Percentiles rank a stretch among this genome's conserved stretches.
Conservation (phyloP, 768 basidiomycete genomes). For the Lactarius evosmus region DNA sequence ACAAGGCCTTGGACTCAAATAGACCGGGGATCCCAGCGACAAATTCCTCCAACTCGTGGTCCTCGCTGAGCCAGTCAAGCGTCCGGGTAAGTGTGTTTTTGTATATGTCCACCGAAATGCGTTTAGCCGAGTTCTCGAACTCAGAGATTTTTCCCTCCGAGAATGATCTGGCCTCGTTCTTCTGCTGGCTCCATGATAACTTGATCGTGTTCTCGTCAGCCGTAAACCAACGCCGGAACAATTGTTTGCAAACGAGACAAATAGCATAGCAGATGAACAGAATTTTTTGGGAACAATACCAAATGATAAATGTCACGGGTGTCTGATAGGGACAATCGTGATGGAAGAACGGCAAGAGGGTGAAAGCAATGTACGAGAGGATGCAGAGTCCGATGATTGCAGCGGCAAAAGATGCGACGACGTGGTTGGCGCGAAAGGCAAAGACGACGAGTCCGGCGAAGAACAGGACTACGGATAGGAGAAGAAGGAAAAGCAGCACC, state of each 20-base stretch:
- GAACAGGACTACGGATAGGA: not conserved
- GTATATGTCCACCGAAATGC: not conserved
- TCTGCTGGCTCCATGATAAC: not conserved
- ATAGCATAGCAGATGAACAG: not conserved
- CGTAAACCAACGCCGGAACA: not conserved
- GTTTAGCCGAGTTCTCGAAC: not conserved
- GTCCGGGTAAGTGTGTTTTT: not conserved
- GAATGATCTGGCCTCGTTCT: not conserved
- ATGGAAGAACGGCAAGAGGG: not conserved
- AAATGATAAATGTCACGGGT: not conserved
- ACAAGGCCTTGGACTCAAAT: not conserved
- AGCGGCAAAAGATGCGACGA: not conserved
- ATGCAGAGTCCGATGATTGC: not conserved
- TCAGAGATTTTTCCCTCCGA: not conserved
- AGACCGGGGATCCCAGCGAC: not conserved
- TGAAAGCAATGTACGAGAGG: not conserved
- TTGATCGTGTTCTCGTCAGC: not conserved
- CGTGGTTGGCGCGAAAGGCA: not conserved
- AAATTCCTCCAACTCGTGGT: not conserved
- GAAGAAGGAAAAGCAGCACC: constrained; percentile 30
- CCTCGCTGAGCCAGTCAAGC: not conserved
- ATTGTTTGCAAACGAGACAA: too few species aligned
- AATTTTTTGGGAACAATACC: not conserved
- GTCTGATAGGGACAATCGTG: constrained; percentile 4
- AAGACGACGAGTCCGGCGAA: constrained; percentile 9